Evolutionary conservation across 176 grass and related monocot genomes (phyloP).

Genomic region (Triticum timopheevii): DNA sequence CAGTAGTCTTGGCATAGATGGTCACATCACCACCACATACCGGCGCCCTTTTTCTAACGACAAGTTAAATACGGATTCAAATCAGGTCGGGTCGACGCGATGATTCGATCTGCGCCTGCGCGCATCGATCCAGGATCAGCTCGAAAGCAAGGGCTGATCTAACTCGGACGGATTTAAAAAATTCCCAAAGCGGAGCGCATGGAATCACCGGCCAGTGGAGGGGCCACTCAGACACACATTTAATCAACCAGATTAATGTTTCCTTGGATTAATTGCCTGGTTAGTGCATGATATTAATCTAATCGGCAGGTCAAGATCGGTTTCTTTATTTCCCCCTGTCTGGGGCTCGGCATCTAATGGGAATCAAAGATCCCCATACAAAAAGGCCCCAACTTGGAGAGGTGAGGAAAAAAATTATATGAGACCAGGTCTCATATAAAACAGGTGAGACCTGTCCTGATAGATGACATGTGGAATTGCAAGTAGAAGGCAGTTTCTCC

Average conservation of each 20-base stretch:
- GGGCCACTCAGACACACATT: not conserved
- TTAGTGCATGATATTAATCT: not conserved
- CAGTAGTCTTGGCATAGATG: no score
- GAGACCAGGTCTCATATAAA: no score
- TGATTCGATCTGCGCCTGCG: conserved; percentile 23
- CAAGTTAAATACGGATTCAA: not conserved
- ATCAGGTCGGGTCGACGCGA: not conserved
- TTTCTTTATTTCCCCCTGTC: conserved; percentile 31
- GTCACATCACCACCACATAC: not conserved
- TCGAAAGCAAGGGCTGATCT: conserved; percentile 46
- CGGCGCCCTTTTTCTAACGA: not conserved
- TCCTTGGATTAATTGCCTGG: not conserved
- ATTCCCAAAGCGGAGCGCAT: not conserved
- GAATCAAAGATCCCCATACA: conserved; percentile 38
- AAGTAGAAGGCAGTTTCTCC: no score
- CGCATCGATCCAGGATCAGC: conserved; percentile 16
- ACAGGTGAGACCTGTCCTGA: no score
- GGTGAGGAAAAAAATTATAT: no score
- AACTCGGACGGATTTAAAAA: conserved; percentile 24
- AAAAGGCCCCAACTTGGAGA: conserved; percentile 37
- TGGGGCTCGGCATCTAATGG: conserved; percentile 28
- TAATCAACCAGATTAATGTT: not conserved
- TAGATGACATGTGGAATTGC: no score
- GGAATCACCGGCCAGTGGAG: conserved; percentile 42
- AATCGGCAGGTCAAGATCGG: conserved; percentile 33